Evolutionary conservation across 805 yeast genomes (phyloP).

Genomic region (Candida boleticola): DNA sequence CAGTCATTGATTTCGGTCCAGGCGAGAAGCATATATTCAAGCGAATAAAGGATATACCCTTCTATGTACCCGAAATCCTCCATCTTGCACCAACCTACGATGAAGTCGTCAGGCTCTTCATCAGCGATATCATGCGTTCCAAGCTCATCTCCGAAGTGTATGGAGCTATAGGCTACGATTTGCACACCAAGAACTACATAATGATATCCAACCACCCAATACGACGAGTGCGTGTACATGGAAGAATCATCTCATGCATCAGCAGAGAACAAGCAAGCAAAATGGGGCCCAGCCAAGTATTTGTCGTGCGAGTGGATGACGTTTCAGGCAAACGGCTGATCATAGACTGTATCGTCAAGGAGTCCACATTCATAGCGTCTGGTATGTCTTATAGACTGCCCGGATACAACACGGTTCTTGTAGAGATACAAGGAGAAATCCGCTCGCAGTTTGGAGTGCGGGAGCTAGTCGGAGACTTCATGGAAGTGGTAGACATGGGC

Average conservation of each 20-base stretch:
- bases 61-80: constrained; percentile 35
- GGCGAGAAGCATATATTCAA: constrained; percentile 32
- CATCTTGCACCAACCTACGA: constrained; percentile 27
- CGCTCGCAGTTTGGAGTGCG: constrained; percentile 1
- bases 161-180: constrained; percentile 14
- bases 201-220: constrained; percentile 37
- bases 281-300: too few species aligned
- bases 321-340: constrained; percentile 28
- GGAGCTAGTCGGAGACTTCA: constrained; percentile 12
- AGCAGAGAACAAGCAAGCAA: constrained; percentile 4
- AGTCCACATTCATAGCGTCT: constrained; percentile 8
- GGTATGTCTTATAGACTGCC: constrained; percentile 10
- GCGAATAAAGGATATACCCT: constrained; percentile 20
- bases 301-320: constrained; percentile 31
- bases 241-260: constrained; percentile 22
- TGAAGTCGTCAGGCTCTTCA: constrained; percentile 22
- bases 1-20: constrained; percentile 29
- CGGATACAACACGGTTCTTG: constrained; percentile 23
- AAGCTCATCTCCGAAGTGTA: constrained; percentile 13
- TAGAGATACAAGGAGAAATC: constrained; percentile 18
- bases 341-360: constrained; percentile 20
- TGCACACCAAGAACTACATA: constrained; percentile 9
- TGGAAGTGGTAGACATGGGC: constrained; percentile 14
- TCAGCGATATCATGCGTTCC: constrained; percentile 25
- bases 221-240: constrained; percentile 19